Percentiles rank a stretch among this genome's conserved stretches.
Evolutionary conservation across 2,329 filamentous ascomycete species (phyloP).

Genomic region (Aspergillus sp.): DNA sequence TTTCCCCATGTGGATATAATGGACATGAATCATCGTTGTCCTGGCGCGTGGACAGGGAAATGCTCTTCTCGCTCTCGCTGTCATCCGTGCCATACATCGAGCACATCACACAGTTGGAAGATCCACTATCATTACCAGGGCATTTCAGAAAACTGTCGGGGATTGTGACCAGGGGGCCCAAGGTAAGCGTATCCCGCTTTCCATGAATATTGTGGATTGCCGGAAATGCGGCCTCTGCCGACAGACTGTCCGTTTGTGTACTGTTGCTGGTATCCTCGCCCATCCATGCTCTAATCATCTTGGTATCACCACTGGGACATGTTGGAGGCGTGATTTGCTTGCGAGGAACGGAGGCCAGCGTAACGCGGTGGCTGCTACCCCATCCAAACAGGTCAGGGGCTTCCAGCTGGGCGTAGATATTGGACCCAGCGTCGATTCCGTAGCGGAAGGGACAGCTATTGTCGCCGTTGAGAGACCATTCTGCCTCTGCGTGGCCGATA

Average conservation of each 20-base stretch:
- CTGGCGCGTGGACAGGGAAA: not conserved
- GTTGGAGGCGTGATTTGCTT: constrained; percentile 11
- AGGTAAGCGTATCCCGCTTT: constrained; percentile 11
- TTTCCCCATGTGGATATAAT: not conserved
- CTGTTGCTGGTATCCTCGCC: not conserved
- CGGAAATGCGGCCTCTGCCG: not conserved
- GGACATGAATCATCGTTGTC: constrained; percentile 3
- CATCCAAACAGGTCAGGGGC: constrained; percentile 11
- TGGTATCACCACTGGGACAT: constrained; percentile 2
- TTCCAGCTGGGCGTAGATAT: constrained; percentile 5
- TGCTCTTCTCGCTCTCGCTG: not conserved
- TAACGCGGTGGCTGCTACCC: constrained; percentile 5
- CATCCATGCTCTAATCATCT: not conserved
- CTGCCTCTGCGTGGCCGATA: constrained; percentile 8
- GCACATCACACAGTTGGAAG: constrained; percentile 10
- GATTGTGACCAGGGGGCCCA: constrained; percentile 11
- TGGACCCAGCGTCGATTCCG: constrained; percentile 13
- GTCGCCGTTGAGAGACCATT: not conserved
- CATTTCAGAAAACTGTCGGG: constrained; percentile 12
- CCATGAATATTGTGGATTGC: not conserved
- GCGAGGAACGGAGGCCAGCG: constrained; percentile 5
- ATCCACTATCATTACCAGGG: constrained; percentile 2
- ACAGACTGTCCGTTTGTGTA: not conserved
- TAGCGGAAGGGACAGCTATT: constrained; percentile 13
- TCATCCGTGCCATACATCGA: constrained; percentile 9